Evolutionary conservation across 768 basidiomycete genomes (phyloP), one percentile per base, ranked within the genome.

Genomic region (Sistotremastrum suecicum): DNA sequence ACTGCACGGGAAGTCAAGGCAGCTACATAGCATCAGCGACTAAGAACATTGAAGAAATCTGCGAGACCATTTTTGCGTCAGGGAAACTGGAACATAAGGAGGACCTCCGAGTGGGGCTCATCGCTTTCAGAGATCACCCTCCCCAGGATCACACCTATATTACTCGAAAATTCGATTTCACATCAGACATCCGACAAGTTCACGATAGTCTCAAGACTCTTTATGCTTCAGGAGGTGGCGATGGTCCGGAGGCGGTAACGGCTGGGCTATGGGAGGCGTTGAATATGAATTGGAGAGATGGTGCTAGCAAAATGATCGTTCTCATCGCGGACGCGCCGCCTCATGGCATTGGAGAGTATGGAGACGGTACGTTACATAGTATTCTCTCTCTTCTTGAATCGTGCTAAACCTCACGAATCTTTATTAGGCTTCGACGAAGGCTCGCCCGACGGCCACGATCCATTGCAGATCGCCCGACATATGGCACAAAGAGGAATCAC

Each of bases 321-420:
- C 74, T 97, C 55, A 91, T 97, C 56, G 91, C 94, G 11, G 94
- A 98, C 69, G 94, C 94, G 0, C 94, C 94, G 35, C 90, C 92
- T 10, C 94, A 98, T 65, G 94, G 92, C 2, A 88, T 97, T 56
- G 92, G 92, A 48, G 92, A 97, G 61, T 89, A 89, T 52, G 94
- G 92, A 11, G 94, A 97, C 65, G 91, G 90, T 89, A 54, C 54
- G 72, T 61, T 34, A 6, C 20, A 20, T 20, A 20, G 20, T 20
- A 20, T 1, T 20, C 20, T 20, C 20, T 20, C 7, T 33, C 34
- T 4, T 2, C 30, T 37, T 31, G 39, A 29, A 9, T n/a, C 10
- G 41, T 44, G 34, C 44, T 43, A n/a, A 29, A 12, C 9, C 34
- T 5, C 39, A 10, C 6, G 8, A 9, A 28, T 37, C 43, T 20